Evolutionary conservation across 2,329 filamentous ascomycete genomes (phyloP).

Genomic region (Apiospora sp.): DNA sequence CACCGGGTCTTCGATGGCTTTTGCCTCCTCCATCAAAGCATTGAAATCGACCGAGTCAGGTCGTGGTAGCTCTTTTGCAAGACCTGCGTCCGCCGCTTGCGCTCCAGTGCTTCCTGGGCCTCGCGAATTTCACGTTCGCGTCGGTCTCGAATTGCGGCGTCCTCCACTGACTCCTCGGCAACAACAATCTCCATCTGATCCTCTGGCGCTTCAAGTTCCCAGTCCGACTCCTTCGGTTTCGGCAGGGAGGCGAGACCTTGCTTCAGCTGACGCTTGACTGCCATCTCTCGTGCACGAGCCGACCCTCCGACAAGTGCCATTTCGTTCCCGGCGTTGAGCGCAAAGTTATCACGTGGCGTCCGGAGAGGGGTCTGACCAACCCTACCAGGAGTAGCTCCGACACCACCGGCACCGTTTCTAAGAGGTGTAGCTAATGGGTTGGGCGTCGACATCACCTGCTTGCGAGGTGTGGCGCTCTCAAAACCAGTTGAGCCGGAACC

Average conservation of each 20-base stretch:
- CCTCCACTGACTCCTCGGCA: conserved; percentile 63
- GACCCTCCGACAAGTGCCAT: conserved; percentile 77
- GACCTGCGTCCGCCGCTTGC: conserved; percentile 87
- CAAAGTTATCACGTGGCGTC: conserved; percentile 87
- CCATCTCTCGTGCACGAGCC: conserved; percentile 75
- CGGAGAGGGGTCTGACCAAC: conserved; percentile 84
- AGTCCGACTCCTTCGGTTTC: conserved; percentile 91
- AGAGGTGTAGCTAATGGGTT: conserved; percentile 95
- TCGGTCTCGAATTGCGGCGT: conserved; percentile 77
- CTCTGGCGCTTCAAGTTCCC: conserved; percentile 91
- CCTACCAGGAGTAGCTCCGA: conserved; percentile 72
- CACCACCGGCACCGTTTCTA: conserved; percentile 66
- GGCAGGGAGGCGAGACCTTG: conserved; percentile 82
- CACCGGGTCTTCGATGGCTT: conserved; percentile 67
- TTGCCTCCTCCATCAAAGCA: conserved; percentile 70
- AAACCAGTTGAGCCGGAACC: conserved; percentile 86
- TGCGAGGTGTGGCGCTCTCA: conserved; percentile 81
- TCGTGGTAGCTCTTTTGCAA: conserved; percentile 85
- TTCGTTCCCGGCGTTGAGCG: conserved; percentile 76
- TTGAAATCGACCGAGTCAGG: conserved; percentile 77
- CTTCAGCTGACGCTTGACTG: conserved; percentile 72
- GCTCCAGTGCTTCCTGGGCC: conserved; percentile 78
- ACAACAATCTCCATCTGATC: conserved; percentile 70
- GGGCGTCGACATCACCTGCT: conserved; percentile 85
- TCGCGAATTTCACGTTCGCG: conserved; percentile 78